Evolutionary conservation across 768 basidiomycete genomes (phyloP), one percentile per base, ranked within the genome.

Genomic region (Sporobolomyces phaffii): DNA sequence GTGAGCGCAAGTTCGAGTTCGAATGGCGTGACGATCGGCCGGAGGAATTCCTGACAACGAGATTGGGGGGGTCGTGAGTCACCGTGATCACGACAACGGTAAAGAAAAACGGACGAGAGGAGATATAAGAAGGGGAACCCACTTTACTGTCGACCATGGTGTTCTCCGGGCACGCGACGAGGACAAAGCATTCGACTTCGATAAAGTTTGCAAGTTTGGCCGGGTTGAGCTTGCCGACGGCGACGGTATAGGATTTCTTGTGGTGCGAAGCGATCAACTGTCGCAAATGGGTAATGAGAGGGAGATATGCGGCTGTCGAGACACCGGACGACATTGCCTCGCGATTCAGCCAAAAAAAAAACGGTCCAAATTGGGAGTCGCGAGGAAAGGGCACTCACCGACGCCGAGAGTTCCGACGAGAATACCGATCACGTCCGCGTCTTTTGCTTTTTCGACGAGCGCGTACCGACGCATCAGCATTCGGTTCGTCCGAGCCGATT

Each of bases 131-230:
- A 29, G 45, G 31, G 5, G 1, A 38, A 33, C 77, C 9, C 45
- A 83, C 87, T 79, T 87, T 88, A 6, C 85, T 82, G 26, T 89
- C 88, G 20, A 81, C 77, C 29, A 97, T 75, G 58, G 87, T 89
- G 72, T 94, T 94, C 76, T 99, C 93, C 0, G 87, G 88, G 77
- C 96, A 99, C 3, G 93, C 93, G 5, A 96, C 89, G 64, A 96
- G 82, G 22, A 97, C 87, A 74, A 91, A 98, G 74, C 92, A 94
- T 75, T 97, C 94, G 53, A 99, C 87, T 77, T 97, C 93, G 74
- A 89, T 83, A 77, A 97, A 98, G 78, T 98, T 99, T 13, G 87
- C 94, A 26, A 98, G 82, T 74, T 98, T 98, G 10, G 91, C 84
- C 0, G 96, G 93, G 72, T 90, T 96, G 51, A 96, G 83, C 78